Conservation (phyloP, 306 rosid genomes). For the Gastrolobium villosum region DNA sequence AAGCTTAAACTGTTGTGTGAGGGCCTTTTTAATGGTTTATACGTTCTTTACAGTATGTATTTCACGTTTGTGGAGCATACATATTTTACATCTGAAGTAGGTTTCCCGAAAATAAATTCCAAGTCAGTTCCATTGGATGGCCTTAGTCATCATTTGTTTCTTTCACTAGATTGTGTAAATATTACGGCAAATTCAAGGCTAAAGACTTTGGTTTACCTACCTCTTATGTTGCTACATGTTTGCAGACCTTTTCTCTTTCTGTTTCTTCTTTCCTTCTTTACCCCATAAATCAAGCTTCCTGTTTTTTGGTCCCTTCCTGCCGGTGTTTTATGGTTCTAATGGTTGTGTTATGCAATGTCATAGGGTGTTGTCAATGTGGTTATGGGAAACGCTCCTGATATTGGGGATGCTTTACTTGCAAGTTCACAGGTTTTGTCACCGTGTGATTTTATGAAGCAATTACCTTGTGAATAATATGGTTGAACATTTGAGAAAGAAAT, state of each 20-base stretch:
- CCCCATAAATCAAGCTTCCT: slow-evolving; percentile 13
- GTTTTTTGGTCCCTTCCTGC: background rate
- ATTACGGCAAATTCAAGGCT: background rate
- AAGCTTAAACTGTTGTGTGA: no score
- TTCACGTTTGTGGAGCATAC: slow-evolving; percentile 14
- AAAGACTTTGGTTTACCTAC: slow-evolving; percentile 13
- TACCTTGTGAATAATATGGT: slow-evolving; percentile 35
- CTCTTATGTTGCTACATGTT: slow-evolving; percentile 35
- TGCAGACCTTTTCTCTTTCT: slow-evolving; percentile 19
- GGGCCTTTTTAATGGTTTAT: no score
- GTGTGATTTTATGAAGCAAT: slow-evolving; percentile 33
- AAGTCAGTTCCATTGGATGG: slow-evolving; percentile 27
- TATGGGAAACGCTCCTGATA: slow-evolving; percentile 92
- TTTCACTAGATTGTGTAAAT: slow-evolving; percentile 27
- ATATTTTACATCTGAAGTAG: slow-evolving; percentile 25
- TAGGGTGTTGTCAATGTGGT: slow-evolving; percentile 97
- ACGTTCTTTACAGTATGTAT: background rate
- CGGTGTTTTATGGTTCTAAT: slow-evolving; percentile 47
- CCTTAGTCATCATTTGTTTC: slow-evolving; percentile 26
- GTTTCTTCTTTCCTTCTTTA: slow-evolving; percentile 27
- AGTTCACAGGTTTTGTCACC: slow-evolving; percentile 77
- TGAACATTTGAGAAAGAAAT: slow-evolving; percentile 42
- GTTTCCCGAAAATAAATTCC: slow-evolving; percentile 33
- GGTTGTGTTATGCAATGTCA: slow-evolving; percentile 44
- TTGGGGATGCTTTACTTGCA: slow-evolving; percentile 84